Evolutionary conservation across 495 filamentous ascomycete species (phyloP), one percentile per base, ranked within the genome.

Genomic region (Daldinia loculata): DNA sequence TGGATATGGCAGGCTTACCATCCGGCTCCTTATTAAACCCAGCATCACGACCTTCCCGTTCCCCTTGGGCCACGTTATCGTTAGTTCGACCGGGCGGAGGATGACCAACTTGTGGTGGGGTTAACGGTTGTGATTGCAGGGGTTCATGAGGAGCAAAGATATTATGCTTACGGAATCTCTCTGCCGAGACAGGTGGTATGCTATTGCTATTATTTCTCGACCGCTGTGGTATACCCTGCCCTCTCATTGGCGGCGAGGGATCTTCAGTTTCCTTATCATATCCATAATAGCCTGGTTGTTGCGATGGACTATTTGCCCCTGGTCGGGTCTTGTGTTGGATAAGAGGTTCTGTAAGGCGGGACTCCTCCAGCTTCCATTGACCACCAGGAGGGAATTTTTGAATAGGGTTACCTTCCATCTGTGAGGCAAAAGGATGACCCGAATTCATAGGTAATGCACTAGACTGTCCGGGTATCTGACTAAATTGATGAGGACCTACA

Each of bases 181-280:
- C 76, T 11, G 80, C 80, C 12, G 80, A 78, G 12, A 80, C 77
- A 19, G 81, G 80, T 32, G 80, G 80, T 56, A 77, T 76, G 19
- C 75, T 76, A 53, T 71, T 74, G 2, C 71, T 68, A 22, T 69
- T 70, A 38, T 68, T 69, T 39, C 74, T 68, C 9, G 67, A 71
- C 8, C 75, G 75, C 24, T 74, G 69, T 1, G 50, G 29, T 3
- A 17, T 1, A 6, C 64, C 30, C 12, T 59, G 57, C 3, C 50
- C 61, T 30, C 43, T 69, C 14, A 11, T 29, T 7, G 64, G 36
- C 24, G 67, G 43, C 72, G 45, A 29, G 30, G 56, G 11, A 34
- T 66, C 72, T 45, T 76, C 82, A 2, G 80, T 82, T 63, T 85
- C 83, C 64, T 85, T 85, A 34, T 85, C 83, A 38, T 76, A 82